Percentiles rank a stretch among this genome's conserved stretches.
Conservation (phyloP, 208 protist genomes). For the Herpetomonas muscarum region DNA sequence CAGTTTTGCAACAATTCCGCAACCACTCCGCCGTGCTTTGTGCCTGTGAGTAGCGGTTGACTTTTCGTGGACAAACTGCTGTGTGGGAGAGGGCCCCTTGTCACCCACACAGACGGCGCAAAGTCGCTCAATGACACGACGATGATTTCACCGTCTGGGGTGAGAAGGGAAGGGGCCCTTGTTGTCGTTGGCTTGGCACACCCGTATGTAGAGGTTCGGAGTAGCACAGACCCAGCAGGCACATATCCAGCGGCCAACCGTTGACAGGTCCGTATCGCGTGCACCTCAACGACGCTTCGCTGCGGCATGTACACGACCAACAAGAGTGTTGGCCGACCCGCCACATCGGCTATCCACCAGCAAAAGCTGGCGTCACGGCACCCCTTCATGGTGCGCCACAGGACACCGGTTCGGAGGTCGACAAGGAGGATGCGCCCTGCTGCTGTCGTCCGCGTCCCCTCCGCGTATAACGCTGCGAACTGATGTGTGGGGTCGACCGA, state of each 20-base stretch:
- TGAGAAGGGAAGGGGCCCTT: not conserved
- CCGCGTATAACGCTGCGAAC: slow-evolving; percentile 55
- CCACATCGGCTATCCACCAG: slow-evolving; percentile 42
- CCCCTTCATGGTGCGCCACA: slow-evolving; percentile 63
- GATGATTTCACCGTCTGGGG: not conserved
- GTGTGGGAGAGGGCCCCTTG: too few species aligned
- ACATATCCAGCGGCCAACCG: slow-evolving; percentile 63
- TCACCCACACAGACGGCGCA: too few species aligned
- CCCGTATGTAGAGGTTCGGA: slow-evolving; percentile 7
- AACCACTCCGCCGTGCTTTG: not conserved
- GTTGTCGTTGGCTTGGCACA: not conserved
- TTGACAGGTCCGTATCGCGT: slow-evolving; percentile 44
- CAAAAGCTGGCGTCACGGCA: slow-evolving; percentile 66
- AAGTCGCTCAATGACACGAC: too few species aligned
- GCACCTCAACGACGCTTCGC: slow-evolving; percentile 62
- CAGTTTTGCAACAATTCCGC: slow-evolving; percentile 18
- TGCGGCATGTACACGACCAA: slow-evolving; percentile 72
- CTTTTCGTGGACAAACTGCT: too few species aligned
- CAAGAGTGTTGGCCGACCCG: slow-evolving; percentile 35
- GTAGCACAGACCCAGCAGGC: slow-evolving; percentile 42
- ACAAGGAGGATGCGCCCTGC: slow-evolving; percentile 67
- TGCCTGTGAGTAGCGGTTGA: too few species aligned
- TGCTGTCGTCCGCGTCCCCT: slow-evolving; percentile 12
- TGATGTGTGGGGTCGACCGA: slow-evolving; percentile 66
- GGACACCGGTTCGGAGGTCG: slow-evolving; percentile 38